These are phyloP conservation scores for Herpomyces periplanetae DNA, from an alignment of 2,329 filamentous ascomycete species.

Conservation along the genomic window DNA sequence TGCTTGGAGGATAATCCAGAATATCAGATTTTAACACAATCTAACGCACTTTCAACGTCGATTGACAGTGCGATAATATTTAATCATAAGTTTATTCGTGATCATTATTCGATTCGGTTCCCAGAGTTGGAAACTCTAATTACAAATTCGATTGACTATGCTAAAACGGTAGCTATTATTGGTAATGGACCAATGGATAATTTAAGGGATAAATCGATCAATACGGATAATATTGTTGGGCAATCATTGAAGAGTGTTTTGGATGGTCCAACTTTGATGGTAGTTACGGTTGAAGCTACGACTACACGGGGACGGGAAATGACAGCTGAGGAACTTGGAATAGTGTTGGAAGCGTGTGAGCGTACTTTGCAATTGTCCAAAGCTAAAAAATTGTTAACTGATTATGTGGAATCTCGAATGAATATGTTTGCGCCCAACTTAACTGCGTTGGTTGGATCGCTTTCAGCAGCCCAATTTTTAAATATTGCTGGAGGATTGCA, in stretches of 20 bases:
- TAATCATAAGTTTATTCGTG: constrained; percentile 80
- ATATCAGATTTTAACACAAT: constrained; percentile 52
- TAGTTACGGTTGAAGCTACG: constrained; percentile 72
- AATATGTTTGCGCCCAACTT: constrained; percentile 78
- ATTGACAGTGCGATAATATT: constrained; percentile 74
- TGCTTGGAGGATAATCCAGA: constrained; percentile 73
- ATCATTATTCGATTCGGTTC: constrained; percentile 76
- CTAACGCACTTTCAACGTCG: constrained; percentile 54
- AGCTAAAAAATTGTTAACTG: constrained; percentile 49
- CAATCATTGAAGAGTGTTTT: constrained; percentile 37
- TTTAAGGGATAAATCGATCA: constrained; percentile 38
- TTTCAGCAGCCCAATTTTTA: constrained; percentile 80
- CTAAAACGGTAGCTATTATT: constrained; percentile 68
- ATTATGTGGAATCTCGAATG: constrained; percentile 91
- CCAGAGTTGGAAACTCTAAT: constrained; percentile 69
- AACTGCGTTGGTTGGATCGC: constrained; percentile 52
- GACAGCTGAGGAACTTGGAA: constrained; percentile 27
- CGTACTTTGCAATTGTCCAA: constrained; percentile 59
- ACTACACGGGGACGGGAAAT: constrained; percentile 49
- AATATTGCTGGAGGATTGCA: constrained; percentile 66
- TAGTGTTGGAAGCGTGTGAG: constrained; percentile 36
- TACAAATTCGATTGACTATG: constrained; percentile 69
- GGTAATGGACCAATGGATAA: constrained; percentile 66
- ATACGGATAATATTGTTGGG: constrained; percentile 35
- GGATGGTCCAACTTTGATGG: constrained; percentile 67